Evolutionary conservation across 2,329 filamentous ascomycete genomes (phyloP), one percentile per base, ranked within the genome.

Genomic region (Penicillium polonicum): DNA sequence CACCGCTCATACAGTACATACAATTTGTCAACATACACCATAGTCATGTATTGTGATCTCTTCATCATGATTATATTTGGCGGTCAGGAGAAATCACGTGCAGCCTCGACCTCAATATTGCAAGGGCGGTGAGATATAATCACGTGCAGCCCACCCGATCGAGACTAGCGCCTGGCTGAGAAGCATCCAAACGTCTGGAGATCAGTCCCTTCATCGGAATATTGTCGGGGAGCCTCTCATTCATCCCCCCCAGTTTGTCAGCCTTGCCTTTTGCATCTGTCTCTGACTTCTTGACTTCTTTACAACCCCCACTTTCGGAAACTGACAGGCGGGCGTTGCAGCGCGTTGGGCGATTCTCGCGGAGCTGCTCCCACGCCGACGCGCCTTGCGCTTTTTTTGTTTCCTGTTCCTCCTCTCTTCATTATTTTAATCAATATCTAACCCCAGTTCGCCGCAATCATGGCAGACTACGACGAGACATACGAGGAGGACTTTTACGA

Each of bases 401-500:
- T 41, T 48, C 25, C 36, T 27, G 36, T 35, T 39, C 27, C 52
- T 31, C n/a, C 25, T 29, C 51, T 17, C 39, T 46, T 55, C 52
- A 48, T 45, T 48, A 17, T 17, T 52, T 50, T 52, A 49, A 50
- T 61, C 54, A 44, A 42, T 48, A 49, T 52, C 21, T 55, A 48
- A 58, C 57, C 48, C 29, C 33, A 53, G 23, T 23, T 44, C 5
- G 9, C 29, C 52, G 61, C 57, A 67, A 77, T 58, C 57, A 85
- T 85, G 82, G 82, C 81, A 53, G 79, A 82, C 60, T 82, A 82
- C 68, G 82, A 85, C 55, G 81, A 84, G 52, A 83, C 87, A 62
- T 90, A 91, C 72, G 88, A 88, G 60, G 85, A 87, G 65, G 84
- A 84, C 62, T 85, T 86, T 63, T 89, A 88, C 68, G 85, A 83